Percentiles rank a stretch among this genome's conserved stretches.
phyloP scores from a whole-genome alignment of 495 filamentous ascomycete genomes.

The Apodospora peruviana region DNA sequence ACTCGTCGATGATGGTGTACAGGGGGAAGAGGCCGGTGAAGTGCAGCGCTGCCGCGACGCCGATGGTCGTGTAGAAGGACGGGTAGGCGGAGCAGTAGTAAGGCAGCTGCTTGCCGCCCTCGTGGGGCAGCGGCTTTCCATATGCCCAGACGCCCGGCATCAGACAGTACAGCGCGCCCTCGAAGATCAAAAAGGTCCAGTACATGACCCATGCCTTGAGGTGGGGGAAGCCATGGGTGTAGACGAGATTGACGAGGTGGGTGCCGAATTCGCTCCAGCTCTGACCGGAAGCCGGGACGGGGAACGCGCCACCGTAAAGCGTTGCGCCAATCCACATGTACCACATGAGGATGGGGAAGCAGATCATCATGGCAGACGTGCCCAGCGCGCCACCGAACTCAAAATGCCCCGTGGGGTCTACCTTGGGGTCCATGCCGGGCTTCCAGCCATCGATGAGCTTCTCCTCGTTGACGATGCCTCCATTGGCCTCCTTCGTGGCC shows the following conservation, averaged over 20 bases:
- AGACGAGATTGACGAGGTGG: conserved; percentile 63
- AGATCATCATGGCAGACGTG: conserved; percentile 77
- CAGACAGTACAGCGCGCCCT: conserved; percentile 72
- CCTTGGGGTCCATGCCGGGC: conserved; percentile 63
- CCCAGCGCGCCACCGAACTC: conserved; percentile 87
- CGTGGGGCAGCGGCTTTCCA: conserved; percentile 80
- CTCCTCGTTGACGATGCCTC: conserved; percentile 23
- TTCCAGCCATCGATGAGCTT: conserved; percentile 61
- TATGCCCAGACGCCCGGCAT: conserved; percentile 78
- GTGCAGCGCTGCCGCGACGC: conserved; percentile 62
- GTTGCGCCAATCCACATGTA: conserved; percentile 98
- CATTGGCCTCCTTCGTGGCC: conserved; percentile 26
- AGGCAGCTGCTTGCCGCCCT: conserved; percentile 72
- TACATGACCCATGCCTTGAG: conserved; percentile 83
- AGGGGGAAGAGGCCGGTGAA: conserved; percentile 79
- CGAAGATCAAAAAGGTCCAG: conserved; percentile 84
- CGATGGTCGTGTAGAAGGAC: conserved; percentile 83
- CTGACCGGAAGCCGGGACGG: conserved; percentile 60
- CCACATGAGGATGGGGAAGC: conserved; percentile 91
- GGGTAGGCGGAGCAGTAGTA: conserved; percentile 92
- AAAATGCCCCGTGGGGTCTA: conserved; percentile 74
- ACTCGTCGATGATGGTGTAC: conserved; percentile 92
- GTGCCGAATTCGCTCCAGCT: conserved; percentile 58
- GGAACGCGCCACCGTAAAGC: conserved; percentile 81
- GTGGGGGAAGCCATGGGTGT: conserved; percentile 75